These are phyloP conservation scores for Tylopilus sp. DNA, from an alignment of 768 basidiomycete genomes.

Conservation along the genomic window DNA sequence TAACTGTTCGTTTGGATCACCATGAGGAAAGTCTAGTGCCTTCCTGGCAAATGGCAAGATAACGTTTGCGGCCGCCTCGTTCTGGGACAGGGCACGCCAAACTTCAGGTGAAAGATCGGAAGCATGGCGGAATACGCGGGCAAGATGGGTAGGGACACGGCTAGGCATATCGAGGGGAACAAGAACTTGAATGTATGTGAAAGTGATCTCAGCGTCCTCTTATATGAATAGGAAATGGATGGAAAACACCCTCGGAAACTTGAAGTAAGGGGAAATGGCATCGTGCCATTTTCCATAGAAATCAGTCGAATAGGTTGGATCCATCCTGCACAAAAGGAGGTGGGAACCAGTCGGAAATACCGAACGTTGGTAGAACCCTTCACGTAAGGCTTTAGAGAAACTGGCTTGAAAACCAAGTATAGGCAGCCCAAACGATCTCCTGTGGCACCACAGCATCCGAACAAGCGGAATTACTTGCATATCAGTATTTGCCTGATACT, in stretches of 20 bases:
- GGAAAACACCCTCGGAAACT: not conserved
- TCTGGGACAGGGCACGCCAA: conserved; percentile 26
- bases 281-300: not conserved
- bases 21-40: conserved; percentile 9
- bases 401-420: not conserved
- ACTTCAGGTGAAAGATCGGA: conserved; percentile 22
- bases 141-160: not conserved
- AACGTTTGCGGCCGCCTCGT: conserved; percentile 37
- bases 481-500: not conserved
- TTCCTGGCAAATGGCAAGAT: conserved; percentile 39
- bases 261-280: not conserved
- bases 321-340: conserved; percentile 19
- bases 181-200: conserved; percentile 9
- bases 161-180: conserved; percentile 14
- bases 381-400: not conserved
- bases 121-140: conserved; percentile 2
- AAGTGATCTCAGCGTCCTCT: conserved; percentile 3
- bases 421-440: not conserved
- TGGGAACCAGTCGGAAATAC: not conserved
- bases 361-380: not conserved
- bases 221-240: conserved; percentile 1
- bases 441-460: not conserved
- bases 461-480: not conserved
- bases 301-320: conserved; percentile 1
- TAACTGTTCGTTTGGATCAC: conserved; percentile 2